Base-by-base conservation (phyloP, 257 asterid species). In the Solanum habrochaites region DNA sequence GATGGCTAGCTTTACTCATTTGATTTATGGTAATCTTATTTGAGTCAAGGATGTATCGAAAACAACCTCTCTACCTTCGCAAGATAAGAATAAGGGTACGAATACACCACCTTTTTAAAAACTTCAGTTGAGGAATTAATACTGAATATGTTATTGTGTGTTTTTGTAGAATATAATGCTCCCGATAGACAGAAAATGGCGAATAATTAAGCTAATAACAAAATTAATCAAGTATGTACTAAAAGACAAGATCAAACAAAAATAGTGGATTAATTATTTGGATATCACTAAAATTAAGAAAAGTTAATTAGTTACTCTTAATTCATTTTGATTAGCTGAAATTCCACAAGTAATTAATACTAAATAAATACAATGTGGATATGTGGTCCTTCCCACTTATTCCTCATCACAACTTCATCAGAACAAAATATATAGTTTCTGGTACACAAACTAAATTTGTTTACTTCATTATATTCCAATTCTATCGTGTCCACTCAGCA, bases 321-420 rank as follows among this genome's bases (percentile, higher is more conserved):
- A 47, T 14, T 12, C 62, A 43, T 47, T 80, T 80, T 80, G 64
- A 80, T 80, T 80, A 80, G 66, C 40, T 78, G 66, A 83, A 83
- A 58, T 83, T 83, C 47, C 16, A 40, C 29, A 39, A 27, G 11
- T 45, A 81, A 15, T 81, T 37, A 40, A 49, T 39, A 58, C 81
- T 72, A 72, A 72, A 32, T 87, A 32, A 64, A 32, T 66, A 75
- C 73, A 60, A 87, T 75, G 83, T 90, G 91, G 88, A 85, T 6
- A 66, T 86, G 91, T 90, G 92, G 90, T 88, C 92, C 92, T 69
- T 47, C 73, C 91, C 88, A 60, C 84, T 27, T 45, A 66, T 31
- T 39, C 20, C 64, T 37, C 13, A 39, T 29, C 87, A 69, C 39
- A 49, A 39, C 66, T 35, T 52, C 72, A 35, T 69, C 71, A 88